Percentiles rank a stretch among this genome's conserved stretches.
phyloP scores from a whole-genome alignment of 306 rosid genomes.

The Vachellia pachyceras region DNA sequence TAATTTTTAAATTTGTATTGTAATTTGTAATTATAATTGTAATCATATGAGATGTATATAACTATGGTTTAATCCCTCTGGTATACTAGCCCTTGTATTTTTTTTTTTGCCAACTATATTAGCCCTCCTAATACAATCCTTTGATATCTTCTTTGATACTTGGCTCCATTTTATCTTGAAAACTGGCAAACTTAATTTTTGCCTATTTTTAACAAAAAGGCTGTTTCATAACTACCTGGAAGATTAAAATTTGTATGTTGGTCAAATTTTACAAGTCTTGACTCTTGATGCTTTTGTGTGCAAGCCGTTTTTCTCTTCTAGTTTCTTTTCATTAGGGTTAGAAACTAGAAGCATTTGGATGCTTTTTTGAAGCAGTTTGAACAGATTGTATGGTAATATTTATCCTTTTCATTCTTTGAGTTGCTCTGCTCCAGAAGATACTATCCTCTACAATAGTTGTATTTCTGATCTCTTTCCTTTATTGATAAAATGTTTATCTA shows the following conservation, averaged over 20 bases:
- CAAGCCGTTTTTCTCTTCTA: no score
- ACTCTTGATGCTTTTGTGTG: neutral
- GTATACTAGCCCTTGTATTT: no score
- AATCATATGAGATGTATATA: neutral
- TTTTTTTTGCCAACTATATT: no score
- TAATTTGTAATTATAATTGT: neutral
- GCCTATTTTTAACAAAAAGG: neutral
- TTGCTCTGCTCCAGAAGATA: neutral
- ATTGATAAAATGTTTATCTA: neutral
- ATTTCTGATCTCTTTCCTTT: neutral
- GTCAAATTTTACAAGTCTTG: neutral
- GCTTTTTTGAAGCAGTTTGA: neutral
- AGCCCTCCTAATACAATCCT: neutral
- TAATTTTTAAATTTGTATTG: neutral
- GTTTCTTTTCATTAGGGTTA: neutral
- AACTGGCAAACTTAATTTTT: neutral
- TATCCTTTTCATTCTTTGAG: neutral
- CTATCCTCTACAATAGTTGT: neutral
- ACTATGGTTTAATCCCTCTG: neutral
- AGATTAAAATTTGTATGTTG: neutral
- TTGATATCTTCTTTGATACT: neutral
- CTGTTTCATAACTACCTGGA: neutral
- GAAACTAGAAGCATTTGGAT: neutral
- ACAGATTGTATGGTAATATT: neutral
- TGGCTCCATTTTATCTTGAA: neutral